Evolutionary conservation across 768 basidiomycete species (phyloP).

Genomic region (Cyathus striatus): DNA sequence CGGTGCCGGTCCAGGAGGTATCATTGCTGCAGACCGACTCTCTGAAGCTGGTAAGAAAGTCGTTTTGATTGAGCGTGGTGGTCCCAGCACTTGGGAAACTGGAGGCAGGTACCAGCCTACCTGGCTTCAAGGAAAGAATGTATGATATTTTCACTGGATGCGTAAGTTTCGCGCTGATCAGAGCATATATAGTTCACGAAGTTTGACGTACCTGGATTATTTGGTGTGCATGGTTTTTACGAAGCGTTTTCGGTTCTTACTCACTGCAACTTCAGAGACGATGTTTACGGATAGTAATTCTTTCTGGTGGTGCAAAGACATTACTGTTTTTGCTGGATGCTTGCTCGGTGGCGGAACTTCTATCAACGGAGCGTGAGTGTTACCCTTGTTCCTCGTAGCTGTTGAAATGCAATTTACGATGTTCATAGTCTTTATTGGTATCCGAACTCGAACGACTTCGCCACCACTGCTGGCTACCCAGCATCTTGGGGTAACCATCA

Average conservation of each 20-base stretch:
- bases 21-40: conserved; percentile 54
- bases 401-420: too few relatives aligned
- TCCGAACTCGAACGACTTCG: conserved; percentile 48
- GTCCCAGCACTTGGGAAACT: conserved; percentile 53
- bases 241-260: neutral
- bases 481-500: conserved; percentile 45
- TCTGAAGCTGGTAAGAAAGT: conserved; percentile 62
- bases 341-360: conserved; percentile 59
- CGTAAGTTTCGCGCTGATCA: neutral
- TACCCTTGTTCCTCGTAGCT: neutral
- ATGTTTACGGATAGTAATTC: conserved; percentile 55
- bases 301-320: conserved; percentile 66
- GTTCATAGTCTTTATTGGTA: conserved; percentile 47
- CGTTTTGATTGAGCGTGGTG: conserved; percentile 57
- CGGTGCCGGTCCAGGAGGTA: conserved; percentile 54
- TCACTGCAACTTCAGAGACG: conserved; percentile 30
- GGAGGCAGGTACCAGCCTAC: conserved; percentile 52
- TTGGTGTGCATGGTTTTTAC: conserved; percentile 20
- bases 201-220: conserved; percentile 61
- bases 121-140: conserved; percentile 44
- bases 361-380: conserved; percentile 60
- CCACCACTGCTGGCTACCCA: conserved; percentile 47
- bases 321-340: conserved; percentile 61
- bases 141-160: conserved; percentile 13
- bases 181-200: conserved; percentile 44